Evolutionary conservation across 441 rosid species (phyloP).

Genomic region (Rhodomyrtus psidioides): DNA sequence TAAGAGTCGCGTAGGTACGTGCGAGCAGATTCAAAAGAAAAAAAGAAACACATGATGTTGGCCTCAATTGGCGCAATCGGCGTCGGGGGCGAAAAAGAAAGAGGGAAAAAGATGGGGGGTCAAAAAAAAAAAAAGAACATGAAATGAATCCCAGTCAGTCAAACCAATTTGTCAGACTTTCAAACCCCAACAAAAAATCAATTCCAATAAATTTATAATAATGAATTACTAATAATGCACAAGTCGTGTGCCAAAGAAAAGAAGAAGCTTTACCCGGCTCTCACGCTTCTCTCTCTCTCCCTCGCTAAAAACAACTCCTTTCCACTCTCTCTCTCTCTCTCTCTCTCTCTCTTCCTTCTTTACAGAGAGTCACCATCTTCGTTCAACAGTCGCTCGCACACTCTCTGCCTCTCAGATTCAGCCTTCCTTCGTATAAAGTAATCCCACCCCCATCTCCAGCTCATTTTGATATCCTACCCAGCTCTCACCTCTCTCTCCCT

Average conservation of each 20-base stretch:
- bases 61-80: constrained; percentile 22
- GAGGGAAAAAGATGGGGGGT: no score
- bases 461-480: not conserved
- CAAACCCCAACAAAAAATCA: not conserved
- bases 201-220: not conserved
- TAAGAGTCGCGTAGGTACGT: not conserved
- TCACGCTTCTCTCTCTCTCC: constrained; percentile 3
- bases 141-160: constrained; percentile 18
- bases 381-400: not conserved
- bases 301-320: no score
- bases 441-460: not conserved
- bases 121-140: no score
- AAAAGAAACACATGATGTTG: not conserved
- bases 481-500: not conserved
- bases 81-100: not conserved
- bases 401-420: not conserved
- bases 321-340: not conserved
- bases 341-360: not conserved
- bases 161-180: constrained; percentile 16
- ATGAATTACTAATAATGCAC: not conserved
- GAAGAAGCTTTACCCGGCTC: constrained; percentile 5
- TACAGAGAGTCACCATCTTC: not conserved
- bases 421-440: not conserved
- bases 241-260: not conserved
- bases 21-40: not conserved